Conservation (phyloP, 2,329 filamentous ascomycete genomes). For the Penicillium sp. region DNA sequence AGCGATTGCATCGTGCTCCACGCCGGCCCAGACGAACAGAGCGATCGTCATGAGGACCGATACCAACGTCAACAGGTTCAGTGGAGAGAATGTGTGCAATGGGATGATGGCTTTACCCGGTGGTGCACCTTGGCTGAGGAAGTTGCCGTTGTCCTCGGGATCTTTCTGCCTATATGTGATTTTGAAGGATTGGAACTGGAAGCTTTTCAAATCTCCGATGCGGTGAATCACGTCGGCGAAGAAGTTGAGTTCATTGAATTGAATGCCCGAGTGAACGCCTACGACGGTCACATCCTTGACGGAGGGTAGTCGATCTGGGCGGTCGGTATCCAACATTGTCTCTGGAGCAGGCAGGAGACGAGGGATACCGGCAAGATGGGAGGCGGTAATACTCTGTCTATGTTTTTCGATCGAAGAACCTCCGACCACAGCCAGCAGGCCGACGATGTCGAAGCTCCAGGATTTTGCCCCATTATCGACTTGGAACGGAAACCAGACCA, state of each 20-base stretch:
- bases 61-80: not conserved
- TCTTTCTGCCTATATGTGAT: not conserved
- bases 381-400: not conserved
- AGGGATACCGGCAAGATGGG: not conserved
- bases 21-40: slow-evolving; percentile 19
- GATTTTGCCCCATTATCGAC: not conserved
- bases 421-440: slow-evolving; percentile 1
- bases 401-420: slow-evolving; percentile 1
- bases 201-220: not conserved
- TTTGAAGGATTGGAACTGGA: not conserved
- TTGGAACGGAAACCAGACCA: not conserved
- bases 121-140: not conserved
- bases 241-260: not conserved
- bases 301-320: not conserved
- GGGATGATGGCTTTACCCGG: not conserved
- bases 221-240: slow-evolving; percentile 1
- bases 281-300: slow-evolving; percentile 1
- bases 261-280: not conserved
- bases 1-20: slow-evolving; percentile 53
- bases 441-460: slow-evolving; percentile 5
- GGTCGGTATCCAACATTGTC: slow-evolving; percentile 2
- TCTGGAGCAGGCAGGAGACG: not conserved
- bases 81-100: not conserved
- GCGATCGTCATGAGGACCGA: not conserved
- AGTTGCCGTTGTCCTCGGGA: not conserved